phyloP scores from a whole-genome alignment of 2,329 filamentous ascomycete species.

The Uncinocarpus reesii region DNA sequence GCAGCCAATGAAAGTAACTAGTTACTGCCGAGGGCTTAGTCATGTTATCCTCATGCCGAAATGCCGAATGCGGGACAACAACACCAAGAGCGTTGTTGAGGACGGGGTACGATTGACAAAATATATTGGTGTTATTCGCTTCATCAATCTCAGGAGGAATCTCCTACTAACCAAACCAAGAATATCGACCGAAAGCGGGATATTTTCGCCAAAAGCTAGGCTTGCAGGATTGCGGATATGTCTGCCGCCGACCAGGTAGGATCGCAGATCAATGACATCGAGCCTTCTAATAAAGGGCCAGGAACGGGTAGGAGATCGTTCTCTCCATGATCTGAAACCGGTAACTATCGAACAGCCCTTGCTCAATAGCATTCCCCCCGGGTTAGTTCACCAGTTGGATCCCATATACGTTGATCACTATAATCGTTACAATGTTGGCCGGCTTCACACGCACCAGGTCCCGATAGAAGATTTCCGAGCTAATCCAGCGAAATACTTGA shows the following conservation, averaged over 20 bases:
- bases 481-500: constrained; percentile 32
- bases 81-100: too few species aligned
- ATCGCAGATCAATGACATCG: neutral
- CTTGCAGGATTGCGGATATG: neutral
- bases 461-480: constrained; percentile 33
- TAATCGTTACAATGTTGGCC: constrained; percentile 35
- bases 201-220: neutral
- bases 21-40: too few species aligned
- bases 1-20: too few species aligned
- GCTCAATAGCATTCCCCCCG: constrained; percentile 34
- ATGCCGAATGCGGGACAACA: too few species aligned
- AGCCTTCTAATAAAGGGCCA: neutral
- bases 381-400: constrained; percentile 32
- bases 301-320: constrained; percentile 15
- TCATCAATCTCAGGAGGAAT: too few species aligned
- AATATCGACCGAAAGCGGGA: too few species aligned
- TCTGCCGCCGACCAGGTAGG: neutral
- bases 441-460: constrained; percentile 35
- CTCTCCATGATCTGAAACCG: constrained; percentile 23
- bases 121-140: too few species aligned
- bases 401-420: constrained; percentile 35
- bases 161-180: too few species aligned
- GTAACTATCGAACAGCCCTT: constrained; percentile 27
- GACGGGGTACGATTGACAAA: too few species aligned
- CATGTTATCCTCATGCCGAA: too few species aligned